Evolutionary conservation across 768 basidiomycete genomes (phyloP).

Genomic region (Leucosporidium creatinivorum): DNA sequence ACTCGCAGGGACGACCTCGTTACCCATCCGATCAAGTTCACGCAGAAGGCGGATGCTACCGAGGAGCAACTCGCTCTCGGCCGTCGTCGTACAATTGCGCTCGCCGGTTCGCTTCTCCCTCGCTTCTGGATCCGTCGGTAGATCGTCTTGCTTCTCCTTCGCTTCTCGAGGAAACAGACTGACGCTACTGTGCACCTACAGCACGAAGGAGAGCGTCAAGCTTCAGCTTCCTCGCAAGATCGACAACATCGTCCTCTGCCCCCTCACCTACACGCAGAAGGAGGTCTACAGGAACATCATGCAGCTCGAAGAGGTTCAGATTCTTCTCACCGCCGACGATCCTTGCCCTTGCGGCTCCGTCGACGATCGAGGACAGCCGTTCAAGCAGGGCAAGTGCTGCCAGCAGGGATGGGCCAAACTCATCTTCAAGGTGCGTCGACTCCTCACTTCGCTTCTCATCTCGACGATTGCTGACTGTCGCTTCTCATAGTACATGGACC

Average conservation of each 20-base stretch:
- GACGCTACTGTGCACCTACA: not conserved
- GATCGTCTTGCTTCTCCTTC: constrained; percentile 44
- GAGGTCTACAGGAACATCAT: constrained; percentile 53
- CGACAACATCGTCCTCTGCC: constrained; percentile 91
- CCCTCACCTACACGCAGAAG: constrained; percentile 64
- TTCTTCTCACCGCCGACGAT: constrained; percentile 63
- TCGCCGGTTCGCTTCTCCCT: constrained; percentile 66
- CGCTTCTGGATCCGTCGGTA: constrained; percentile 75
- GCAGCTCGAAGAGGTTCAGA: constrained; percentile 58
- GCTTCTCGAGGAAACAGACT: constrained; percentile 52
- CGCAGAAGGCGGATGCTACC: constrained; percentile 60
- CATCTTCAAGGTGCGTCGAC: constrained; percentile 50
- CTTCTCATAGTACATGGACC: constrained; percentile 52
- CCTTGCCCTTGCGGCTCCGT: constrained; percentile 55
- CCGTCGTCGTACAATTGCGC: constrained; percentile 50
- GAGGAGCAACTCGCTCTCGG: constrained; percentile 57
- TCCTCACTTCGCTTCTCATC: not conserved
- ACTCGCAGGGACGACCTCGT: constrained; percentile 9
- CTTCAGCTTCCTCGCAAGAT: constrained; percentile 73
- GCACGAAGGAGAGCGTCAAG: constrained; percentile 23
- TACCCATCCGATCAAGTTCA: constrained; percentile 54
- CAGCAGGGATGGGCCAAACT: constrained; percentile 40
- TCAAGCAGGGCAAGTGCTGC: constrained; percentile 57
- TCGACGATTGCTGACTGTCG: no score
- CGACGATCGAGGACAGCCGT: constrained; percentile 37